Evolutionary conservation across 176 grass and related monocot species (phyloP), one percentile per base, ranked within the genome.

Genomic region (Dactylis glomerata): DNA sequence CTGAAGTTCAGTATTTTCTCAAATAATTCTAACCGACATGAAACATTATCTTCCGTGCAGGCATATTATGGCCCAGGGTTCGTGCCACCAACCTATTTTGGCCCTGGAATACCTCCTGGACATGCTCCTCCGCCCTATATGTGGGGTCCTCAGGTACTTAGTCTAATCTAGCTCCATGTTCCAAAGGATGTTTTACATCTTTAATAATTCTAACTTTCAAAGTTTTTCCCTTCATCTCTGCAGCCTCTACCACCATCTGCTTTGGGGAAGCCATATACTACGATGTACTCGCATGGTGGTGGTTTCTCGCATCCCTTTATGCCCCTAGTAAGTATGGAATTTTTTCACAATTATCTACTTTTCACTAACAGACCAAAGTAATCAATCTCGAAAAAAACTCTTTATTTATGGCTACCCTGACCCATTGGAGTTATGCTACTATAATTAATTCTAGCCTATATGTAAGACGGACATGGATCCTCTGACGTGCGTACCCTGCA

Each of bases 11-110:
- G 59, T 31, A 8, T 16, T 31, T 17, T 63, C 57, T 31, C 31
- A 14, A 63, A 31, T 63, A 63, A 63, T 31, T 63, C 22, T 57
- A 49, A 57, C 45, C 6, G 1, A 46, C 52, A 63, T 16, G 59
- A 75, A 55, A 47, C 37, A 63, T 58, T 4, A 52, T 81, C 27
- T 58, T 90, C 52, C 47, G 14, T 89, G 34, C 70, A 97, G 95
- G 83, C 92, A 81, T 95, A 93, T 86, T 97, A 95, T 86, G 95
- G 92, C 28, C 89, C 84, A 41, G 95, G 90, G 78, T 77, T 97
- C n/a, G 75, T 93, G 46, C 95, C 94, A 27, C 84, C 88, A 56
- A 61, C 91, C 61, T 93, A 82, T 85, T 88, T 92, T 56, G 75
- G 81, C 65, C 45, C 85, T 75, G 81, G 87, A 79, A 41, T 87